Evolutionary conservation across 441 rosid genomes (phyloP).

Genomic region (Pelargonium cotyledonis): DNA sequence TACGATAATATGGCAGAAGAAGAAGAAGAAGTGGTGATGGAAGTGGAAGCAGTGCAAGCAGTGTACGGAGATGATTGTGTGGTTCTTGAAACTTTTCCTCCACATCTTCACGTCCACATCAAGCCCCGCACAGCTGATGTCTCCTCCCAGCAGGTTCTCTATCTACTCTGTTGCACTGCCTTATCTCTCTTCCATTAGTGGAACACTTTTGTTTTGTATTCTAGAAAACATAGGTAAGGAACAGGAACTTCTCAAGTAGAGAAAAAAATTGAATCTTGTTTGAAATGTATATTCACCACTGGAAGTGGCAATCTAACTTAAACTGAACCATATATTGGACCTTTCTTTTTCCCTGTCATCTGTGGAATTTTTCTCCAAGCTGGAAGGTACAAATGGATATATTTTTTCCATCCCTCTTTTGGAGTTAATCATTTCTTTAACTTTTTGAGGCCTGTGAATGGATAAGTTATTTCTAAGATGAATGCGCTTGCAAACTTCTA

Average conservation of each 20-base stretch:
- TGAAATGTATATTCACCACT: background rate
- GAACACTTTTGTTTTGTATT: background rate
- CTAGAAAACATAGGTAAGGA: background rate
- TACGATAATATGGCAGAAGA: constrained; percentile 36
- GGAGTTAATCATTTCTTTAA: background rate
- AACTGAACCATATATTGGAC: background rate
- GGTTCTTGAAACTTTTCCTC: constrained; percentile 55
- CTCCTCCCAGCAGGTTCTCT: constrained; percentile 74
- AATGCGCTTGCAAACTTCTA: background rate
- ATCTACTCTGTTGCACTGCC: background rate
- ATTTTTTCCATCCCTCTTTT: background rate
- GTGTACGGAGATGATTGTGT: constrained; percentile 67
- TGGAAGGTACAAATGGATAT: background rate
- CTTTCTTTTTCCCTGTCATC: background rate
- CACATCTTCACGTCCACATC: constrained; percentile 53
- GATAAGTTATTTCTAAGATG: background rate
- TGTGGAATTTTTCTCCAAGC: background rate
- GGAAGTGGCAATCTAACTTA: background rate
- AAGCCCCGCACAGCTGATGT: constrained; percentile 82
- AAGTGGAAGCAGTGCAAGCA: constrained; percentile 70
- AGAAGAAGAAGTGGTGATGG: constrained; percentile 54
- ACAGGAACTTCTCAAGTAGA: background rate
- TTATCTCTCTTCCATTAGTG: background rate
- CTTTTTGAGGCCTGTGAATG: background rate
- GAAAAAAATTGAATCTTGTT: background rate